Evolutionary conservation across 2,329 filamentous ascomycete genomes (phyloP).

Genomic region (Parafenestella ontariensis): DNA sequence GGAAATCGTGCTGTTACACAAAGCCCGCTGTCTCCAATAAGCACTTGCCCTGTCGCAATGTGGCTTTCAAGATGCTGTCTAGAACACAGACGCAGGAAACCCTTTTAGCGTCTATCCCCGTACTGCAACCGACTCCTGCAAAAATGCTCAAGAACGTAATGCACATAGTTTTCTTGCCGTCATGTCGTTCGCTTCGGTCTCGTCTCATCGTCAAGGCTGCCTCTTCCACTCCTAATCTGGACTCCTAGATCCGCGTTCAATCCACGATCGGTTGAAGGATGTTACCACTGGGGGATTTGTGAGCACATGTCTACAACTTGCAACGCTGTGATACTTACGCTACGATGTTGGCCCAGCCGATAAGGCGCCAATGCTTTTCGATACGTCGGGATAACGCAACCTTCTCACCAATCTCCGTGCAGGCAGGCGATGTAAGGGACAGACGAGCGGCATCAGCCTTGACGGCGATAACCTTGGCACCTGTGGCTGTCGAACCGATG

Average conservation of each 20-base stretch:
- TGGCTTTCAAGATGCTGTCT: slow-evolving; percentile 21
- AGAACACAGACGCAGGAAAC: slow-evolving; percentile 22
- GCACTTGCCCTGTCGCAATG: slow-evolving; percentile 18
- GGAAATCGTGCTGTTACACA: slow-evolving; percentile 23
- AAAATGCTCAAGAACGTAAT: slow-evolving; percentile 42
- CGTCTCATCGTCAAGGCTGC: slow-evolving; percentile 24
- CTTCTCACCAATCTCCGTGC: slow-evolving; percentile 98
- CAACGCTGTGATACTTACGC: slow-evolving; percentile 42
- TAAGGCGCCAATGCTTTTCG: slow-evolving; percentile 89
- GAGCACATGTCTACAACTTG: slow-evolving; percentile 14
- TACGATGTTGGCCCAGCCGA: slow-evolving; percentile 53
- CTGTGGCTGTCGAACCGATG: slow-evolving; percentile 96
- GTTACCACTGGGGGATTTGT: slow-evolving; percentile 42
- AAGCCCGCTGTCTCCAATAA: slow-evolving; percentile 16
- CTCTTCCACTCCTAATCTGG: slow-evolving; percentile 10
- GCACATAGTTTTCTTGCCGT: slow-evolving; percentile 30
- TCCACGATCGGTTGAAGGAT: slow-evolving; percentile 47
- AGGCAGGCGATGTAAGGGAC: slow-evolving; percentile 89
- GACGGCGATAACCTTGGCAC: slow-evolving; percentile 95
- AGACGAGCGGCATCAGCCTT: slow-evolving; percentile 98
- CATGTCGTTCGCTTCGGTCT: slow-evolving; percentile 17
- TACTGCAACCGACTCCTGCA: slow-evolving; percentile 38
- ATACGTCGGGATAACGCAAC: slow-evolving; percentile 95
- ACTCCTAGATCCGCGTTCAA: slow-evolving; percentile 16
- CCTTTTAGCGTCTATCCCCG: slow-evolving; percentile 36